Percentiles rank a stretch among this genome's conserved stretches.
These are phyloP conservation scores for Mycena vulgaris DNA, from an alignment of 768 basidiomycete genomes.

Conservation along the genomic window DNA sequence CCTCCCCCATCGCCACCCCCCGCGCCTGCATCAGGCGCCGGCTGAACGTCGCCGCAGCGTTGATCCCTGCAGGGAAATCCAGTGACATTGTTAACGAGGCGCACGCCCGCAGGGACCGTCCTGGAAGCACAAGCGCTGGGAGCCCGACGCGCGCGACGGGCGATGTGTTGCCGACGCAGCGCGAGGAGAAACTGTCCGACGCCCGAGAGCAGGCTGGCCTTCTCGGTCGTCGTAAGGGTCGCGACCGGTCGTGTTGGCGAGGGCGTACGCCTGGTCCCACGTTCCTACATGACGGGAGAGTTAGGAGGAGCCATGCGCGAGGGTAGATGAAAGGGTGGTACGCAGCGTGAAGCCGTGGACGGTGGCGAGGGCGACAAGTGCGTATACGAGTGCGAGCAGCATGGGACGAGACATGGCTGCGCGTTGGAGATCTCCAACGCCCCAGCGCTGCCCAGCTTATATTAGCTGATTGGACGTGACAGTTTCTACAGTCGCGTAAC, in stretches of 20 bases:
- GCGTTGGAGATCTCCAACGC: too few relatives aligned
- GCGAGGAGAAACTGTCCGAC: constrained; percentile 34
- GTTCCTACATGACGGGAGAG: constrained; percentile 14
- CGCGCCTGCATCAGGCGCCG: constrained; percentile 60
- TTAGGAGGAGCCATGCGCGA: background rate
- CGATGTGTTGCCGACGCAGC: constrained; percentile 33
- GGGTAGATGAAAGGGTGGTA: background rate
- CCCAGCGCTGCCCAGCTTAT: too few relatives aligned
- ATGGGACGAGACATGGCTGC: background rate
- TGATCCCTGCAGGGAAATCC: constrained; percentile 57
- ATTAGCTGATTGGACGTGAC: too few relatives aligned
- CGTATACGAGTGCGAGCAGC: background rate
- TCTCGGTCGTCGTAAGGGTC: constrained; percentile 32
- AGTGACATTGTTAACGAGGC: constrained; percentile 14
- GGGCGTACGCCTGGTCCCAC: constrained; percentile 32
- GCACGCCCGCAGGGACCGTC: constrained; percentile 18
- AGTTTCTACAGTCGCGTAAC: too few relatives aligned
- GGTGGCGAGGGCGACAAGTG: background rate
- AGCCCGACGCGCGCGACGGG: constrained; percentile 26
- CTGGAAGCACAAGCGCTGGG: constrained; percentile 27
- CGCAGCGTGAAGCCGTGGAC: constrained; percentile 29
- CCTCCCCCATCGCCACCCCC: constrained; percentile 61
- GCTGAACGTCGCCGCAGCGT: constrained; percentile 45
- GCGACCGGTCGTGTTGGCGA: constrained; percentile 36
- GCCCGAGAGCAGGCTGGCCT: constrained; percentile 30